Percentiles rank a stretch among this genome's conserved stretches.
Evolutionary conservation across 2,329 filamentous ascomycete genomes (phyloP).

Genomic region (Fonsecaea erecta): DNA sequence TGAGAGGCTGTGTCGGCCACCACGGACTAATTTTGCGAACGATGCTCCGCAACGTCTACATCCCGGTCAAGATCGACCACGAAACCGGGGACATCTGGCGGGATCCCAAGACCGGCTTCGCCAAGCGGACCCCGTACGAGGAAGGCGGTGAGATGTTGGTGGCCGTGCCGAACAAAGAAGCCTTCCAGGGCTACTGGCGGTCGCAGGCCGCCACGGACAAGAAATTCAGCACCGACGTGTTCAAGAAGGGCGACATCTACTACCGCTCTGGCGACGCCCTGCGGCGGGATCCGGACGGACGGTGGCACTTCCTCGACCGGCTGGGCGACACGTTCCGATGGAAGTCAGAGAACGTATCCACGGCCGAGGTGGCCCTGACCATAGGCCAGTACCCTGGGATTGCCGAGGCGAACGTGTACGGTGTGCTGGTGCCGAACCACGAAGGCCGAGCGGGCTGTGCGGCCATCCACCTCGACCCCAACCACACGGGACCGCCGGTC

Average conservation of each 20-base stretch:
- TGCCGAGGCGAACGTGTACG: conserved; percentile 83
- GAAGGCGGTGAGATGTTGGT: conserved; percentile 79
- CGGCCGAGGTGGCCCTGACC: conserved; percentile 77
- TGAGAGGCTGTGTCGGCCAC: conserved; percentile 69
- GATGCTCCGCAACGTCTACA: conserved; percentile 58
- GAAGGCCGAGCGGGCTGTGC: conserved; percentile 85
- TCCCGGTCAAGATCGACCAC: conserved; percentile 71
- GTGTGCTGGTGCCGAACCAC: conserved; percentile 76
- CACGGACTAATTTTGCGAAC: conserved; percentile 67
- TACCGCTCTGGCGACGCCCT: conserved; percentile 85
- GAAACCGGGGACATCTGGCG: conserved; percentile 70
- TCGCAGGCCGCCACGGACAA: conserved; percentile 71
- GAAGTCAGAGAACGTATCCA: conserved; percentile 81
- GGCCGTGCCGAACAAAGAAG: conserved; percentile 62
- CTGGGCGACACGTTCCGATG: conserved; percentile 61
- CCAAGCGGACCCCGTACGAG: conserved; percentile 64
- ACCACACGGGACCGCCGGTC: conserved; percentile 50
- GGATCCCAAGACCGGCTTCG: conserved; percentile 71
- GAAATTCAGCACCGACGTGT: conserved; percentile 76
- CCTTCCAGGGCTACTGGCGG: conserved; percentile 82
- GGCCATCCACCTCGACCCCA: conserved; percentile 65
- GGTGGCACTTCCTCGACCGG: conserved; percentile 76
- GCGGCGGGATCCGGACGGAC: conserved; percentile 70
- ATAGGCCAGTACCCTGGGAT: conserved; percentile 70
- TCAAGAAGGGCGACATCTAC: conserved; percentile 76